Base-by-base conservation (phyloP, 495 filamentous ascomycete genomes). In the Bryoglossum gracile region DNA sequence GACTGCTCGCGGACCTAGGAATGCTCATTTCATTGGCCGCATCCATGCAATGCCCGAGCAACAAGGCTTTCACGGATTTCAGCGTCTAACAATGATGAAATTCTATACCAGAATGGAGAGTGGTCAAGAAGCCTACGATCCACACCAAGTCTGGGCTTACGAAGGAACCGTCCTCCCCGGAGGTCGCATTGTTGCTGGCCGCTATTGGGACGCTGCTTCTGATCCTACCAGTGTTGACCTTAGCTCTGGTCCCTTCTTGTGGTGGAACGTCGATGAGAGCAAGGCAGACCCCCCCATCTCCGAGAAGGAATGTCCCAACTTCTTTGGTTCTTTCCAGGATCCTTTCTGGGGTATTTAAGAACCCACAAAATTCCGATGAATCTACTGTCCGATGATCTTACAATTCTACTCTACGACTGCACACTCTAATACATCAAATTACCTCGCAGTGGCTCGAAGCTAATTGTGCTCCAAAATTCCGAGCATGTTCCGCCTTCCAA, bases 151-250 rank as follows among this genome's bases (percentile, higher is more conserved):
- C 9, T 62, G 54, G 50, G 65, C 57, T 4, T 78, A 73, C 26
- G 73, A 78, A 51, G 75, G 69, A 0, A 53, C 72, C n/a, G 57
- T 78, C 8, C 46, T 76, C n/a, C 75, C 75, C 6, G 70, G 72
- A 4, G 65, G 63, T 1, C 62, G 59, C 9, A 59, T 73, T 9
- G 43, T 80, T 25, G 34, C 62, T 43, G 76, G 75, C 8, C 60
- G 68, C 21, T 78, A 70, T 67, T 53, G 70, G 47, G 60, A 69
- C 50, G 36, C 66, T 48, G 13, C 42, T 5, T 50, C 46, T 19
- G 53, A 59, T 21, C 34, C 55, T 43, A 46, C 48, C 56, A 16
- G 51, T 24, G 30, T 56, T 34, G 19, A 9, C 14, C 39, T 28
- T 36, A 51, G 26, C 17, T 62, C 58, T 13, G 77, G 77, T 1